These are phyloP conservation scores for Fusarium pseudograminearum DNA, from an alignment of 2,329 filamentous ascomycete genomes.

Conservation along the genomic window DNA sequence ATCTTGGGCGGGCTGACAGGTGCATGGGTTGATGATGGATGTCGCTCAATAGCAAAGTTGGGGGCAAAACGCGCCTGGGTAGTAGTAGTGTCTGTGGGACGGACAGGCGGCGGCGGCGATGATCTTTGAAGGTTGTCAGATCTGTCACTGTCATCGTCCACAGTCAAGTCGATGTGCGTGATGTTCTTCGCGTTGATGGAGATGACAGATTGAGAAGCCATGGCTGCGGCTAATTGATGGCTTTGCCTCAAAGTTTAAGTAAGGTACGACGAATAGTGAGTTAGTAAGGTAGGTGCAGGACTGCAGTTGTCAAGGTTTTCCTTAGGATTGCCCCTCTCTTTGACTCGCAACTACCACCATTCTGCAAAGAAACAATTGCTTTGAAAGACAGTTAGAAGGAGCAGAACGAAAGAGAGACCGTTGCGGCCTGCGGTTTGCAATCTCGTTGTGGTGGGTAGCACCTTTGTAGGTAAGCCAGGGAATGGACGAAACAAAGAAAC, in stretches of 20 bases:
- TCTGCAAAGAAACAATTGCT: conserved; percentile 28
- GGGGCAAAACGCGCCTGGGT: conserved; percentile 27
- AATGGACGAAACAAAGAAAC: conserved; percentile 25
- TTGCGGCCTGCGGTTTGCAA: conserved; percentile 15
- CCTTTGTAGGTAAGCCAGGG: conserved; percentile 21
- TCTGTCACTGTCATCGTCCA: conserved; percentile 15
- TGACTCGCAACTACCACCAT: conserved; percentile 43
- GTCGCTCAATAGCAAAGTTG: conserved; percentile 16
- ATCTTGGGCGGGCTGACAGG: conserved; percentile 50
- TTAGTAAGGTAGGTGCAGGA: not conserved
- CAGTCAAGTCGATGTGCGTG: conserved; percentile 41
- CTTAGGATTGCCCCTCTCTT: conserved; percentile 45
- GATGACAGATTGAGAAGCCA: conserved; percentile 13
- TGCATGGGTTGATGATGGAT: conserved; percentile 24
- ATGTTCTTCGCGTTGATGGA: conserved; percentile 13
- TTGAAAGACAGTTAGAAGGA: conserved; percentile 2
- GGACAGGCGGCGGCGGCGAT: not conserved
- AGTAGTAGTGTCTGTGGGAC: conserved; percentile 15
- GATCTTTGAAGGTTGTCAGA: conserved; percentile 7
- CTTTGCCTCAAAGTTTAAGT: conserved; percentile 35
- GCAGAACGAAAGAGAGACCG: not conserved
- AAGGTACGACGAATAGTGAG: conserved; percentile 15
- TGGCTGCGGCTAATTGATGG: conserved; percentile 28
- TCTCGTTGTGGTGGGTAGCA: conserved; percentile 21
- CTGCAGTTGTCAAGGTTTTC: conserved; percentile 38